Percentiles rank a stretch among this genome's conserved stretches.
Evolutionary conservation across 2,329 filamentous ascomycete genomes (phyloP).

Genomic region (Ceratocystis lukuohia): DNA sequence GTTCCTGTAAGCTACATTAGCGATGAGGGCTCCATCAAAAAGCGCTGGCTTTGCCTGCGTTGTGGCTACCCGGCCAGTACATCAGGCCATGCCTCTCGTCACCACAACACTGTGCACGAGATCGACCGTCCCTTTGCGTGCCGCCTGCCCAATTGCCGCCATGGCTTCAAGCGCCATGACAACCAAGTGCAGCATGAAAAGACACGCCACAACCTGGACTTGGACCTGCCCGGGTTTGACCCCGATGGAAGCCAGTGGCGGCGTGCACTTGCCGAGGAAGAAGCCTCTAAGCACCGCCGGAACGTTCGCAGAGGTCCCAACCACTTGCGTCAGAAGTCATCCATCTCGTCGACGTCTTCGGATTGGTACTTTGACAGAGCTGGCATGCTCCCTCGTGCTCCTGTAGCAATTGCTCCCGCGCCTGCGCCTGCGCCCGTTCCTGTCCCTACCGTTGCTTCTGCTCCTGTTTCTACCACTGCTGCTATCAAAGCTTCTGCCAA

Average conservation of each 20-base stretch:
- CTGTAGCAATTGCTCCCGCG: not conserved
- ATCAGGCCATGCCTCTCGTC: constrained; percentile 10
- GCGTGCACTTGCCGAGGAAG: constrained; percentile 1
- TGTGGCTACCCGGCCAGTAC: constrained; percentile 8
- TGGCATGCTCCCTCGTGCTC: not conserved
- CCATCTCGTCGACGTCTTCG: not conserved
- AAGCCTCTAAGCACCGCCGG: not conserved
- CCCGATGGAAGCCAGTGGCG: not conserved
- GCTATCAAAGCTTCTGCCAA: too few species aligned
- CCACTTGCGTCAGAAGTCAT: not conserved
- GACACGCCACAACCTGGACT: constrained; percentile 9
- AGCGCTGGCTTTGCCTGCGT: constrained; percentile 9
- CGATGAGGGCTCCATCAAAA: not conserved
- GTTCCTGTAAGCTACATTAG: not conserved
- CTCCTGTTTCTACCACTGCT: too few species aligned
- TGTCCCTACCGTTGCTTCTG: too few species aligned
- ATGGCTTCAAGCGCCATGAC: constrained; percentile 10
- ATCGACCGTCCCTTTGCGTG: not conserved
- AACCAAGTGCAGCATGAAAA: constrained; percentile 13
- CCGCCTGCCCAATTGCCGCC: constrained; percentile 9
- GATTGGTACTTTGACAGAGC: not conserved
- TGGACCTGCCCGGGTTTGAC: not conserved
- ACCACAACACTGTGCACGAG: constrained; percentile 8
- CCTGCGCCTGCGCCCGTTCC: not conserved
- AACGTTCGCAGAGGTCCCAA: not conserved